Conservation (phyloP, 164 flowering plant genomes). For the Hamamelis virginiana region DNA sequence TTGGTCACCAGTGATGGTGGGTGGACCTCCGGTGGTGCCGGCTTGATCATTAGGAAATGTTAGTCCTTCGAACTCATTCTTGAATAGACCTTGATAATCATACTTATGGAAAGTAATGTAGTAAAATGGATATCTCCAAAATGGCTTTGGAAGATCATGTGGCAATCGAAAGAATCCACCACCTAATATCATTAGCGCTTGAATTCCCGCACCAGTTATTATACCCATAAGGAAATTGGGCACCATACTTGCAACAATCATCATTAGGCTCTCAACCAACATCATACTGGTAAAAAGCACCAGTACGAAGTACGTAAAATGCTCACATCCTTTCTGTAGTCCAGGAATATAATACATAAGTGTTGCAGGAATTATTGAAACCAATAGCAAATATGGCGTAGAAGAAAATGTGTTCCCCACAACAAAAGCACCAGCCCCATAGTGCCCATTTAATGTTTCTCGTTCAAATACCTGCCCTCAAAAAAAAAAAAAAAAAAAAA, state of each 20-base stretch:
- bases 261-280: conserved; percentile 97
- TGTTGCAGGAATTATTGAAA: conserved; percentile 82
- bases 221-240: too few species aligned
- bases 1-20: too few species aligned
- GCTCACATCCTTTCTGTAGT: conserved; percentile 80
- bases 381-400: too few species aligned
- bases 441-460: conserved; percentile 91
- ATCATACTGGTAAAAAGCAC: conserved; percentile 90
- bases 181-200: conserved; percentile 44
- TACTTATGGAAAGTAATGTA: conserved; percentile 32
- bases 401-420: conserved; percentile 90
- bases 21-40: too few species aligned
- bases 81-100: conserved; percentile 35
- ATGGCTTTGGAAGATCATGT: conserved; percentile 27
- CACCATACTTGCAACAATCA: too few species aligned
- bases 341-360: conserved; percentile 90
- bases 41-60: conserved; percentile 13
- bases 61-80: conserved; percentile 38
- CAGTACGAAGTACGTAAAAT: conserved; percentile 80
- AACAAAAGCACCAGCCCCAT: conserved; percentile 81
- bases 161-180: conserved; percentile 40
- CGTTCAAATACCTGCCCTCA: too few species aligned
- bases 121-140: too few species aligned
- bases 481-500: too few species aligned
- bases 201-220: too few species aligned